A percentile compares a stretch with the other conserved stretches of the same genome.
Conservation (phyloP, 208 protist species). For the Spongospora subterranea region DNA sequence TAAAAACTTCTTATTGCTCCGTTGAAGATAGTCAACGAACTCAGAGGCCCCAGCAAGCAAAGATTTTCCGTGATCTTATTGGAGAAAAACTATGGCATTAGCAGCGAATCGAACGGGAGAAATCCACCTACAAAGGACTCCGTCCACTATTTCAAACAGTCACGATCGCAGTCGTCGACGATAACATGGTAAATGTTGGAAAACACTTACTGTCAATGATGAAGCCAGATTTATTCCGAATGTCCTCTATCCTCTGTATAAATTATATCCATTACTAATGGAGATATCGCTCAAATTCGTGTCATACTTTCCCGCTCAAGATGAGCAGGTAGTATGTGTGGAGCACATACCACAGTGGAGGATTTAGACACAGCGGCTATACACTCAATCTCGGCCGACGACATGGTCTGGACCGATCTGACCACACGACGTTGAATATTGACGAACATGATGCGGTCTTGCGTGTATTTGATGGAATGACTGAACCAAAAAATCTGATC, state of each 20-base stretch:
- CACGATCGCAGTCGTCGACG: background rate
- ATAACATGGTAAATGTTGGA: too few species aligned
- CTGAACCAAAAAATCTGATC: too few species aligned
- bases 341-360: background rate
- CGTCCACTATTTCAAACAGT: constrained; percentile 5
- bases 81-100: background rate
- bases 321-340: background rate
- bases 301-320: background rate
- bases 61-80: background rate
- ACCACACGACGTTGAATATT: too few species aligned
- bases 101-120: background rate
- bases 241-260: background rate
- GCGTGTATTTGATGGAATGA: too few species aligned
- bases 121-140: background rate
- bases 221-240: background rate
- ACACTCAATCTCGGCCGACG: background rate
- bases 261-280: too few species aligned
- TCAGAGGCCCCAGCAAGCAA: constrained; percentile 11
- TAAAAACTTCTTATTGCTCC: constrained; percentile 21
- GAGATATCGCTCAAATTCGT: too few species aligned
- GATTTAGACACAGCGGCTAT: background rate
- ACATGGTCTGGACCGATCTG: background rate
- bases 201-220: constrained; percentile 30
- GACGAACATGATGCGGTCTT: too few species aligned
- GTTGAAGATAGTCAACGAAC: constrained; percentile 18